Base-by-base conservation (phyloP, 106 monocot genomes). In the Vanilla planifolia region DNA sequence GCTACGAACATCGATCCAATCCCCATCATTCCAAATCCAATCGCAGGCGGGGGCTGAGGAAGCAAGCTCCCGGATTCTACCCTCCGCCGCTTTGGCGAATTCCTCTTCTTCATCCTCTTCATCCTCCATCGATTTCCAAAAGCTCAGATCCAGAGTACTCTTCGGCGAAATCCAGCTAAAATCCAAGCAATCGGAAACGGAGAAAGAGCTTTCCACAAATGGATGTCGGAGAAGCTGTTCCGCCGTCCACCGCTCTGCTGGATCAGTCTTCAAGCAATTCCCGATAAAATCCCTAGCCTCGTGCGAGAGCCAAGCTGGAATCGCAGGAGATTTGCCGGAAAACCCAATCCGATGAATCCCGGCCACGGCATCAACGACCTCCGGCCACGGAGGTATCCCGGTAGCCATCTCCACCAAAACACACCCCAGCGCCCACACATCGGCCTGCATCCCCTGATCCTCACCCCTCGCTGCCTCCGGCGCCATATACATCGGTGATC, bases 401-500 rank as follows among this genome's bases (percentile, higher is more conserved):
- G 77, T 72, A 28, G 67, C 67, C 77, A 77, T 77, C 45, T 77
- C 77, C 30, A 77, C 13, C 10, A 72, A 35, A 0, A 62, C 57
- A 56, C 77, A 72, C 0, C 77, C 77, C 1, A 72, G 28, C n/a
- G 77, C 71, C 77, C 77, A 77, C 11, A 72, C 45, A 51, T 77
- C 77, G 11, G 77, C 71, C 20, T 43, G 63, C 25, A 24, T n/a
- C 13, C 67, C 77, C 62, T 70, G 63, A 43, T 40, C 39, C 58
- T 69, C 55, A 25, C 71, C 82, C 13, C 73, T 64, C 6, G 69
- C 73, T 34, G 66, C 77, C 62, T 82, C 82, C 25, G 82, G 82
- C 60, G 82, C 77, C 82, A 82, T 77, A 73, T 58, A 82, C 46
- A 64, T 53, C 35, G 82, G 82, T 4, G 82, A 69, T 14, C 82